Percentiles rank a stretch among this genome's conserved stretches.
These are phyloP conservation scores for Daucus carota DNA, from an alignment of 129 eudicot genomes.

Conservation along the genomic window DNA sequence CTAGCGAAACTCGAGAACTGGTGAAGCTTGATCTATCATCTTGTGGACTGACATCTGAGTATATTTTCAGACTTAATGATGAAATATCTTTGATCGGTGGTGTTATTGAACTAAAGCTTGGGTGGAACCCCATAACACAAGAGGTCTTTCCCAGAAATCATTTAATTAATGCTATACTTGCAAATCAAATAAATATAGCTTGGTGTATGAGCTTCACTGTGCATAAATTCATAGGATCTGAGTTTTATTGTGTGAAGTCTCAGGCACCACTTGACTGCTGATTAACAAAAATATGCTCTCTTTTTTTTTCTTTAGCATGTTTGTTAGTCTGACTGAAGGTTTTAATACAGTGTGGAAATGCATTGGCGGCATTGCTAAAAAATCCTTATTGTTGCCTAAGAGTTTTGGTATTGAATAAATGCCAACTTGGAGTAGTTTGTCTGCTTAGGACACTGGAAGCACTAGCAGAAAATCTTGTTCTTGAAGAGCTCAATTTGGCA, in stretches of 20 bases:
- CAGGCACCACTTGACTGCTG: background rate
- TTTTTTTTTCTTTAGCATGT: background rate
- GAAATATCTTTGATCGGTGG: constrained; percentile 37
- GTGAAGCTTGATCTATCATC: constrained; percentile 74
- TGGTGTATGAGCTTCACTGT: background rate
- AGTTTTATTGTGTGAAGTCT: background rate
- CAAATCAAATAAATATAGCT: background rate
- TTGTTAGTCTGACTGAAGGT: background rate
- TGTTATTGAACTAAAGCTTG: constrained; percentile 63
- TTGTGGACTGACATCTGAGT: constrained; percentile 53
- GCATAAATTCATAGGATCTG: background rate
- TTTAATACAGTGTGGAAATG: constrained; percentile 52
- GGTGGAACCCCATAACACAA: constrained; percentile 53
- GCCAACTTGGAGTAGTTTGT: constrained; percentile 56
- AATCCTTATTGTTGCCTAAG: constrained; percentile 46
- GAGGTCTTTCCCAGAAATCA: constrained; percentile 35
- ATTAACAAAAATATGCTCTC: background rate
- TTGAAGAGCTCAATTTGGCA: constrained; percentile 73
- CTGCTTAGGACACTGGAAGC: constrained; percentile 46
- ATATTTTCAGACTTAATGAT: constrained; percentile 30
- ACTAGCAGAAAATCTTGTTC: constrained; percentile 39
- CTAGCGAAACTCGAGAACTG: constrained; percentile 46
- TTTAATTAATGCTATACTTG: background rate
- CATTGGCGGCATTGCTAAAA: constrained; percentile 50
- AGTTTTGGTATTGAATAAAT: constrained; percentile 41